Conservation (phyloP, 2,329 filamentous ascomycete genomes). For the Fusarium nanum region DNA sequence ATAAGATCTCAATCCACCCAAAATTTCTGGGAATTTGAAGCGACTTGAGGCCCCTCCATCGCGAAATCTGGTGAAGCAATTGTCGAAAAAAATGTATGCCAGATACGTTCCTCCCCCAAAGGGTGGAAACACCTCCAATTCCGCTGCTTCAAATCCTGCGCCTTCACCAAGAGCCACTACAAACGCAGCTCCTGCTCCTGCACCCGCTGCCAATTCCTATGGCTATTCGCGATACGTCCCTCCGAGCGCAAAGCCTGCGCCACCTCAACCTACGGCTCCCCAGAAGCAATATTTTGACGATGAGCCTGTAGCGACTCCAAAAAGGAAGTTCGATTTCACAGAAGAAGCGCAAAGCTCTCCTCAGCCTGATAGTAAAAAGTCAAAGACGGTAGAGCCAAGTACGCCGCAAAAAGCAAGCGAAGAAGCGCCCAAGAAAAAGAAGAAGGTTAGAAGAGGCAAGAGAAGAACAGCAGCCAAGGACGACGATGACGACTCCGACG, state of each 20-base stretch:
- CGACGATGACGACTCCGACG: conserved; percentile 27
- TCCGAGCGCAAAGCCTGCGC: conserved; percentile 47
- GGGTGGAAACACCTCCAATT: conserved; percentile 11
- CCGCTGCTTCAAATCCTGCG: background rate
- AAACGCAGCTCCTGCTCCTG: background rate
- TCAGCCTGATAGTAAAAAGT: conserved; percentile 52
- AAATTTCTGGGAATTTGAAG: conserved; percentile 49
- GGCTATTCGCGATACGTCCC: conserved; percentile 57
- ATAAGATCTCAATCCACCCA: conserved; percentile 50
- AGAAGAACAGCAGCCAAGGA: conserved; percentile 34
- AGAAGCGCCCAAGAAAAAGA: conserved; percentile 42
- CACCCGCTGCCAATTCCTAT: conserved; percentile 38
- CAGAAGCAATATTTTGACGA: conserved; percentile 48
- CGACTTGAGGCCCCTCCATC: conserved; percentile 29
- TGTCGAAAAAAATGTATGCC: conserved; percentile 53
- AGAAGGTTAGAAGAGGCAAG: conserved; percentile 42
- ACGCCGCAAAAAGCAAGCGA: conserved; percentile 17
- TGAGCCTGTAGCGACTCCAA: conserved; percentile 45
- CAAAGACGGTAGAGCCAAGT: conserved; percentile 43
- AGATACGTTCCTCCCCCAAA: conserved; percentile 56
- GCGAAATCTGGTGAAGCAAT: conserved; percentile 21
- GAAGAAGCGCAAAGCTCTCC: conserved; percentile 45
- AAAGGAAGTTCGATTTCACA: conserved; percentile 53
- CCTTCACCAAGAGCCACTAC: background rate
- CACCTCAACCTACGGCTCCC: conserved; percentile 9